Evolutionary conservation across 208 protist species (phyloP), one percentile per base, ranked within the genome.

Genomic region (Jaenimonas drosophilae): DNA sequence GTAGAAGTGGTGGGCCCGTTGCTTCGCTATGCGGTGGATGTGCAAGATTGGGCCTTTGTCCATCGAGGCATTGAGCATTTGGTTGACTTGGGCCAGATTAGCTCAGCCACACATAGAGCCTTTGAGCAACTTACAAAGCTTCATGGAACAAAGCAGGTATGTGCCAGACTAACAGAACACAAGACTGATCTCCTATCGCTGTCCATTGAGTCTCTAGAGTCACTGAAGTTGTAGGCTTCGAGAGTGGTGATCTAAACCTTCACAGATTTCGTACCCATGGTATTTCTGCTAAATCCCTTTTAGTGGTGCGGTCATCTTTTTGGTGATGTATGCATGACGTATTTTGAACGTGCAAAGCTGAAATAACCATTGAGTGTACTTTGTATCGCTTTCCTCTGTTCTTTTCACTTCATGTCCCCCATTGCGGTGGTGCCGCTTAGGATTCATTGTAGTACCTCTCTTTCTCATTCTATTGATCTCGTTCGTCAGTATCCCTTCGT

Each of bases 51-150:
- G 80, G 54, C 73, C 26, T 93, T 80, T 54, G 75, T 93, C 21
- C 59, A 69, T 9, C 75, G 85, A 4, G 69, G 72, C 43, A 65
- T 93, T 58, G 80, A 69, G 1, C 85, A 93, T 37, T 47, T 93
- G 21, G 76, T 86, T 6, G 85, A 93, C 49, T 90, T 93, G 56
- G 85, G 85, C 28, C 75, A 86, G 24, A 62, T 93, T 38, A 73
- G 77, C 9, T 36, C 60, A 16, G 73, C 85, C n/a, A 68, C 77
- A 11, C 54, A 55, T 9, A 59, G 72, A 19, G 77, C 79, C 30
- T 88, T 89, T 53, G 52, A 47, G 17, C 79, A 84, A 40, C 59
- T 93, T 33, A 77, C 73, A 32, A 56, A 76, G n/a, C 61, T 88
- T 20, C 80, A 93, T 42, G 65, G 66, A 1, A 64, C 57, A n/a